Evolutionary conservation across 495 filamentous ascomycete species (phyloP).

Genomic region (Collariella sp.): DNA sequence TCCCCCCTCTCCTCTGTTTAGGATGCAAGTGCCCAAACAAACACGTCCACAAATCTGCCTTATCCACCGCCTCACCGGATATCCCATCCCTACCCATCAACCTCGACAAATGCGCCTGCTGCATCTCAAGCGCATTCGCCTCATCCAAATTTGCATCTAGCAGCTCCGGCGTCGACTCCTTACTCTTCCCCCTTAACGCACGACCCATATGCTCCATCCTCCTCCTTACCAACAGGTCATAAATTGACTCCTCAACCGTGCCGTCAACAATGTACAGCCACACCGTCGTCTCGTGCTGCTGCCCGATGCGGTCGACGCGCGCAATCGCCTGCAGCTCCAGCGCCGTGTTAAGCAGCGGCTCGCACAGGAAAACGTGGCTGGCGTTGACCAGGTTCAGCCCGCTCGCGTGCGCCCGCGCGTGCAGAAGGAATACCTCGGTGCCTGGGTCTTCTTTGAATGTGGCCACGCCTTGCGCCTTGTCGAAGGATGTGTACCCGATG

Average conservation of each 20-base stretch:
- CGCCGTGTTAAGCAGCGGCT: slow-evolving; percentile 85
- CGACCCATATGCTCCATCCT: slow-evolving; percentile 64
- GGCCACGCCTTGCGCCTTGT: slow-evolving; percentile 52
- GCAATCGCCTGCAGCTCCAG: slow-evolving; percentile 92
- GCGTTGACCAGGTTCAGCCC: slow-evolving; percentile 88
- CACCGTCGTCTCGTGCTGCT: slow-evolving; percentile 77
- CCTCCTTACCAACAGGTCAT: slow-evolving; percentile 70
- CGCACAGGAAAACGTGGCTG: slow-evolving; percentile 88
- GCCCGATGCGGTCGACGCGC: slow-evolving; percentile 88
- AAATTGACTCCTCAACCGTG: slow-evolving; percentile 84
- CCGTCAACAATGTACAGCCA: slow-evolving; percentile 88
- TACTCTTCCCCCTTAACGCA: slow-evolving; percentile 27
- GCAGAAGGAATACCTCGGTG: slow-evolving; percentile 77
- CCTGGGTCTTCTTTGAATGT: slow-evolving; percentile 67
- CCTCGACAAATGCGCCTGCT: slow-evolving; percentile 55
- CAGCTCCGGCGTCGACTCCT: slow-evolving; percentile 25
- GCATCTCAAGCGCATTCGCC: slow-evolving; percentile 75
- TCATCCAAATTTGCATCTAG: slow-evolving; percentile 58
- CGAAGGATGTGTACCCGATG: slow-evolving; percentile 64
- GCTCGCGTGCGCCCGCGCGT: slow-evolving; percentile 78
- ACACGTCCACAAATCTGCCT: slow-evolving; percentile 83
- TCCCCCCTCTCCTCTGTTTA: slow-evolving; percentile 9
- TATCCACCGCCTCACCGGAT: slow-evolving; percentile 72
- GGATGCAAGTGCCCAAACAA: slow-evolving; percentile 57
- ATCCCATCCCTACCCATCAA: slow-evolving; percentile 60